phyloP scores from a whole-genome alignment of 2,329 filamentous ascomycete species.

The Alternaria sp. region DNA sequence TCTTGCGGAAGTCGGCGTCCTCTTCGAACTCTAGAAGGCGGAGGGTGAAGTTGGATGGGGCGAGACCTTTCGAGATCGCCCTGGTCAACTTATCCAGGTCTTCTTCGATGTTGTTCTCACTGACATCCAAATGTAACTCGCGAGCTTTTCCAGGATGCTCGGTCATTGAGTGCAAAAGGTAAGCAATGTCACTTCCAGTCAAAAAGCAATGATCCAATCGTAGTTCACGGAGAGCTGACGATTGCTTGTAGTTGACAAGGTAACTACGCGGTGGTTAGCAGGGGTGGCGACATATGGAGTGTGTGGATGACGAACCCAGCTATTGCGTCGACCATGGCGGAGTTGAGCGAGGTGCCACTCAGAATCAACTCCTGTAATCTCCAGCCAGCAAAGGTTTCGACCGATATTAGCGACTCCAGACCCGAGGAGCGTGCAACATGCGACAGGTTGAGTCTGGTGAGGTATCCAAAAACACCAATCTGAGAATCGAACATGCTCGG shows the following conservation, averaged over 20 bases:
- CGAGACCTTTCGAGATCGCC: conserved; percentile 59
- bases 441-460: conserved; percentile 70
- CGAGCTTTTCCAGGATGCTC: conserved; percentile 57
- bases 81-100: conserved; percentile 59
- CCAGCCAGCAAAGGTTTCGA: conserved; percentile 72
- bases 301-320: conserved; percentile 44
- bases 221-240: conserved; percentile 65
- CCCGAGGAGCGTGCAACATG: conserved; percentile 69
- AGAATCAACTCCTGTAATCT: conserved; percentile 69
- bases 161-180: conserved; percentile 69
- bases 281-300: background rate
- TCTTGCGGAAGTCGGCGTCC: conserved; percentile 67
- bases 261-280: conserved; percentile 58
- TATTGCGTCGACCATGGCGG: conserved; percentile 69
- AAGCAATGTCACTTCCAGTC: conserved; percentile 68
- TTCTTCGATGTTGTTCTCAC: conserved; percentile 65
- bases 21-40: conserved; percentile 72
- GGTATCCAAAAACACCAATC: conserved; percentile 69
- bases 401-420: conserved; percentile 66
- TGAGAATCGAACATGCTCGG: conserved; percentile 70
- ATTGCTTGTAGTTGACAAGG: conserved; percentile 64
- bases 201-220: conserved; percentile 71
- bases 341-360: conserved; percentile 67
- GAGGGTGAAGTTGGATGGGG: conserved; percentile 69
- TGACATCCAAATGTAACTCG: conserved; percentile 70